Evolutionary conservation across 1,139 yeast genomes (phyloP), one percentile per base, ranked within the genome.

Genomic region (Yamadazyma diospyri): DNA sequence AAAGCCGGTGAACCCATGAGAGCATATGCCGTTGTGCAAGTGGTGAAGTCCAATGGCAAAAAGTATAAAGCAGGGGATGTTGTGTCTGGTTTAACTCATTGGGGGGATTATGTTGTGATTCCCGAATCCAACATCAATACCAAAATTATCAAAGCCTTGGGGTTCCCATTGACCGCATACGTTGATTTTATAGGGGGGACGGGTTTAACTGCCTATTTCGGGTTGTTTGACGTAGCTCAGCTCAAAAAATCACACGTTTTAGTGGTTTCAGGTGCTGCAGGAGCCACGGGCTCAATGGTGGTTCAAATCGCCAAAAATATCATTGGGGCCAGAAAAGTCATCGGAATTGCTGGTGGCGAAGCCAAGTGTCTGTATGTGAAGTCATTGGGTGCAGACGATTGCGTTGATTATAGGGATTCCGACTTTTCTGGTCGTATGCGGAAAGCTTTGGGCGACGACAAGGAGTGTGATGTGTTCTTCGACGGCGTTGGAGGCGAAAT

Each of bases 401-500:
- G 69, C 35, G 66, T 78, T 33, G 78, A 79, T 53, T 80, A 80
- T 59, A 72, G 68, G 39, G 69, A 68, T 33, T 37, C 42, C 22
- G 55, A 64, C 18, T 75, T 69, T 48, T 51, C 59, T 35, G 50
- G 61, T 26, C 59, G 74, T 36, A 63, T 78, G 40, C 37, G 50
- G 9, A 55, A 63, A 17, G 75, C 70, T 16, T 57, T 75, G 23
- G 78, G 72, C 27, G 66, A 59, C 8, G 64, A 60, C 25, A 57
- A 54, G 40, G 43, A 36, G 29, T 64, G 69, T 32, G 79, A 76
- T 43, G 60, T 61, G 19, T 75, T 66, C 50, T 70, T 64, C 39
- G 84, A 77, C 49, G 76, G 76, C 39, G 86, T 80, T 30, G 87
- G 87, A 32, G 87, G 87, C 16, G 65, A 67, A 31, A 64, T 75